Base-by-base conservation (phyloP, 1,139 yeast species). In the Blastobotrys aristatus region DNA sequence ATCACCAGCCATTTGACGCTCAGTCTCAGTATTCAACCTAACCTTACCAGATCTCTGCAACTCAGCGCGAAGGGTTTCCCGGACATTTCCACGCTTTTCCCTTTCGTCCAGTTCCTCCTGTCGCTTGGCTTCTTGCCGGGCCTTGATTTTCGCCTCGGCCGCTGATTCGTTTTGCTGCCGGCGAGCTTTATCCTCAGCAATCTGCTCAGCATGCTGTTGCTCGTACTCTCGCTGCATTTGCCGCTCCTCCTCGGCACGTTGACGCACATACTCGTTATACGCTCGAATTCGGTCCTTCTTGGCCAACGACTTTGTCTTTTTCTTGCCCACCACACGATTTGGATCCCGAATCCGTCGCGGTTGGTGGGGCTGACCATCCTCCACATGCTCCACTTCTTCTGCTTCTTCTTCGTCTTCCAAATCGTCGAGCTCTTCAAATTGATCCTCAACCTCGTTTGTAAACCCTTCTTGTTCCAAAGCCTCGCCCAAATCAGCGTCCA, bases 241-340 rank as follows among this genome's bases (percentile, higher is more conserved):
- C 8, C 59, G 50, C 32, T 57, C 57, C 16, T 56, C 60, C 40
- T 57, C 63, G 13, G 64, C 65, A 46, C 51, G 53, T 46, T 61
- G 61, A 16, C 67, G 51, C 36, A 64, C 57, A 45, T 55, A 60
- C 52, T 64, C 68, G 45, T 55, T 58, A 48, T 62, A 64, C 16
- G 65, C 65, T 13, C 67, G 47, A 16, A 62, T 55, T 36, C 57
- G 66, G 40, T 64, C 68, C 35, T 58, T 46, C 24, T 56, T 49
- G 2, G 64, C 67, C 37, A 64, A 56, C 18, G 66, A 60, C 45
- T 57, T 57, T 36, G 67, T 60, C 56, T 64, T 64, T 46, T 64
- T 64, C 14, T 62, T 52, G 17, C 68, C 68, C 2, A 64, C 66
- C 3, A 51, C 46, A 10, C 58, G 49, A 33, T 53, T 54, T 2